Conservation (phyloP, 257 asterid genomes). For the Ophiorrhiza pumila region DNA sequence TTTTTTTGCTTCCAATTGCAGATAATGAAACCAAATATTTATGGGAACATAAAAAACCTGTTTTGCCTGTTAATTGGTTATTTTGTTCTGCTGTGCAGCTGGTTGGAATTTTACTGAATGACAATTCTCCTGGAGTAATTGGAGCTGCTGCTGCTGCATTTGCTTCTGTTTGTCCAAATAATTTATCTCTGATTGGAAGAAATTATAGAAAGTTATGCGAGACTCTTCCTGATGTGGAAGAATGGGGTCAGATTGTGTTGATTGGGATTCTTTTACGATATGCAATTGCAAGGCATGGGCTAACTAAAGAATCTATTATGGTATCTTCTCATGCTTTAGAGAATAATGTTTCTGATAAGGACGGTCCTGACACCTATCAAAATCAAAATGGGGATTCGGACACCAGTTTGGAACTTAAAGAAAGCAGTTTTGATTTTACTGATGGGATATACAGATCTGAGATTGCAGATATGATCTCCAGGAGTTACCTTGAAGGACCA, state of each 20-base stretch:
- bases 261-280: slow-evolving; percentile 79
- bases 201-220: slow-evolving; percentile 77
- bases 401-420: slow-evolving; percentile 32
- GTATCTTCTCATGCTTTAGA: slow-evolving; percentile 29
- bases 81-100: slow-evolving; percentile 46
- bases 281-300: slow-evolving; percentile 89
- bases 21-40: not conserved
- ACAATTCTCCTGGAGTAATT: slow-evolving; percentile 88
- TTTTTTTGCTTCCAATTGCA: not conserved
- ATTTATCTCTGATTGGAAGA: slow-evolving; percentile 73
- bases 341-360: slow-evolving; percentile 38
- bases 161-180: slow-evolving; percentile 85
- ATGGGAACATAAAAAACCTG: not conserved
- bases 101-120: slow-evolving; percentile 78
- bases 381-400: slow-evolving; percentile 31
- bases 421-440: slow-evolving; percentile 28
- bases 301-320: slow-evolving; percentile 87
- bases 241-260: slow-evolving; percentile 95
- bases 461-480: slow-evolving; percentile 58
- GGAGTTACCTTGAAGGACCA: slow-evolving; percentile 95
- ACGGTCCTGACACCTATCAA: slow-evolving; percentile 34
- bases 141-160: slow-evolving; percentile 98
- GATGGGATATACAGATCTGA: slow-evolving; percentile 42
- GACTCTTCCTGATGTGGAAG: slow-evolving; percentile 96
- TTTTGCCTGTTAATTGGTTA: slow-evolving; percentile 5